Evolutionary conservation across 2,329 filamentous ascomycete genomes (phyloP).

Genomic region (Torrubiellomyces zombiae): DNA sequence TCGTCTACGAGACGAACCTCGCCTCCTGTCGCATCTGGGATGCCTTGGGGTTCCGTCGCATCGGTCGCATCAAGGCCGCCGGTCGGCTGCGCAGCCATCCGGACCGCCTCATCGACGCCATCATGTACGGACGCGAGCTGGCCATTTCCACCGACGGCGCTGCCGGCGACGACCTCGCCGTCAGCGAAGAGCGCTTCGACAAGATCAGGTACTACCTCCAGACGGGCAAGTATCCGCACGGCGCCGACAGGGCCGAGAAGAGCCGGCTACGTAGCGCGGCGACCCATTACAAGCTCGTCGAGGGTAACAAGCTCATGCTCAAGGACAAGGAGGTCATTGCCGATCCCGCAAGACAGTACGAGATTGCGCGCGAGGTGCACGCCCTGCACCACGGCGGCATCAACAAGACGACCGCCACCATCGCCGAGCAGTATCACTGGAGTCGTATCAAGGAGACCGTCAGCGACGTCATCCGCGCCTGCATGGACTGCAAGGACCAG

Average conservation of each 20-base stretch:
- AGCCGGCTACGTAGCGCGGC: conserved; percentile 82
- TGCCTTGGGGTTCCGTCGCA: conserved; percentile 78
- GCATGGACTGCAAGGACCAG: conserved; percentile 71
- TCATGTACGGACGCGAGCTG: conserved; percentile 58
- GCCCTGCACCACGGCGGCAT: conserved; percentile 70
- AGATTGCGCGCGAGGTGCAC: conserved; percentile 69
- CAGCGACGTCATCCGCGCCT: conserved; percentile 84
- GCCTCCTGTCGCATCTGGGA: conserved; percentile 87
- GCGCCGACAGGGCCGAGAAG: conserved; percentile 90
- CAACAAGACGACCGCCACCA: conserved; percentile 92
- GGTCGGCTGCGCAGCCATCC: conserved; percentile 54
- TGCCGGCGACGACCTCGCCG: conserved; percentile 58
- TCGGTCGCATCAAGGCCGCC: conserved; percentile 62
- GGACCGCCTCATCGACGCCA: conserved; percentile 53
- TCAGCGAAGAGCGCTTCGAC: conserved; percentile 93
- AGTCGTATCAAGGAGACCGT: conserved; percentile 96
- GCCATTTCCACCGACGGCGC: conserved; percentile 42
- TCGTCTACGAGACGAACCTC: conserved; percentile 87
- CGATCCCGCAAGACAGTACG: conserved; percentile 77
- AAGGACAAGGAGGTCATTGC: conserved; percentile 96
- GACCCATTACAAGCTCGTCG: conserved; percentile 79
- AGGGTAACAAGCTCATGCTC: conserved; percentile 74
- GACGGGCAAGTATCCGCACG: conserved; percentile 81
- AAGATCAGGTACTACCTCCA: conserved; percentile 97
- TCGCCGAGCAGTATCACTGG: conserved; percentile 93